These are phyloP conservation scores for Imleria badia DNA, from an alignment of 768 basidiomycete genomes.

Conservation along the genomic window DNA sequence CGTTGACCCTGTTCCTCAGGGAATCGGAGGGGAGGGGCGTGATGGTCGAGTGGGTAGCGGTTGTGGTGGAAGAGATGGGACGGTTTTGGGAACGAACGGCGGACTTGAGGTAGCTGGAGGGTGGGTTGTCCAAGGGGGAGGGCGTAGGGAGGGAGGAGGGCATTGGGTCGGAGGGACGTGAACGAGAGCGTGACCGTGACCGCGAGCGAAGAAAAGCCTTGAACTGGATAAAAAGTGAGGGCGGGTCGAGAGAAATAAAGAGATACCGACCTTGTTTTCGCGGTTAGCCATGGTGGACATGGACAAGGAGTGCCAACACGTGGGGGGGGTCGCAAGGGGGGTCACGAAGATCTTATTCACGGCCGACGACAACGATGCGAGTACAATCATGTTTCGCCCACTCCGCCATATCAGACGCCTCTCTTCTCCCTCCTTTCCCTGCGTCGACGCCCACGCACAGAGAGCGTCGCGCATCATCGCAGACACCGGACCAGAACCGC, in stretches of 20 bases:
- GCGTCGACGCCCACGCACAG: conserved; percentile 79
- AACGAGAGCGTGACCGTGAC: conserved; percentile 53
- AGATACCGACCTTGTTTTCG: conserved; percentile 39
- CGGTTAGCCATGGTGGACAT: not conserved
- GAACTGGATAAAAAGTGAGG: conserved; percentile 39
- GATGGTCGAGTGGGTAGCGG: conserved; percentile 59
- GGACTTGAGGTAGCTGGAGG: conserved; percentile 37
- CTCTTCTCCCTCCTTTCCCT: conserved; percentile 50
- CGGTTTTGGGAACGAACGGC: conserved; percentile 51
- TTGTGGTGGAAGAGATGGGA: conserved; percentile 65
- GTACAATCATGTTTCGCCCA: not conserved
- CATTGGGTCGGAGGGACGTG: conserved; percentile 30
- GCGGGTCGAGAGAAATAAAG: too few species aligned
- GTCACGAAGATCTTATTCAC: not conserved
- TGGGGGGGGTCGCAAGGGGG: not conserved
- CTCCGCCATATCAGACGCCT: not conserved
- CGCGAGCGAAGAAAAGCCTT: conserved; percentile 52
- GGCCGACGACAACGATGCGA: too few species aligned
- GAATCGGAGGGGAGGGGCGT: conserved; percentile 54
- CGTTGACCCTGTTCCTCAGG: conserved; percentile 18
- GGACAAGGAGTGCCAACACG: too few species aligned
- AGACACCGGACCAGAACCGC: conserved; percentile 73
- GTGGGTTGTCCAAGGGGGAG: conserved; percentile 3
- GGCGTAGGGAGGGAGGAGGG: conserved; percentile 3
- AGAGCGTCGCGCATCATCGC: conserved; percentile 57